Base-by-base conservation (phyloP, 2,329 filamentous ascomycete genomes). In the Gremmenia infestans region DNA sequence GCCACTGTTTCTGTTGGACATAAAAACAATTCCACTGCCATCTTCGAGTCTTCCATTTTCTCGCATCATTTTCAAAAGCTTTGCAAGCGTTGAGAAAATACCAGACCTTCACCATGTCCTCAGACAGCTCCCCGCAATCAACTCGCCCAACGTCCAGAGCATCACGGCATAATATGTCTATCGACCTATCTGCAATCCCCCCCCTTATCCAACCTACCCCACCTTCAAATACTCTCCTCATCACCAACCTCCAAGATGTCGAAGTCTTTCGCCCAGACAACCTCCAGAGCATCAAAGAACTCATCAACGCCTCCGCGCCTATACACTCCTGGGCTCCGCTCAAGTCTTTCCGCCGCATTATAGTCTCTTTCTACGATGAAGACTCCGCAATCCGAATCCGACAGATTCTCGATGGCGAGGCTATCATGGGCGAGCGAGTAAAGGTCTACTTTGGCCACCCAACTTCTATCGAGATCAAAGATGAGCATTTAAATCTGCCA, bases 141-240 rank as follows among this genome's bases (percentile, higher is more conserved):
- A 67, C 66, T 2, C 59, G 65, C 19, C 63, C 65, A 43, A 50
- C 55, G n/a, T 67, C 65, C 4, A 56, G 63, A 48, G 52, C 52
- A 39, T 63, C 63, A 36, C 55, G 61, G 28, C 75, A 79, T 65
- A 81, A 91, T 55, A 63, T 68, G 60, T 86, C 83, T 22, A 80
- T 94, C 67, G 89, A 93, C 69, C 81, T 93, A 47, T 87, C 87
- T 60, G 81, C 78, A 67, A 74, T 93, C 43, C 88, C 89, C 50
- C 81, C 87, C 37, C 78, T 89, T 54, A 77, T 78, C 43, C 81
- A 83, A 68, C 88, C 89, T n/a, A 85, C 88, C 25, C 82, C 86
- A 53, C 87, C 88, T 5, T 88, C 87, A 63, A 94, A 94, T 76
- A 94, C 89, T 0, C 84, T 94, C 55, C 83, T 94, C 67, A 87